A percentile compares a stretch with the other conserved stretches of the same genome.
Conservation (phyloP, 805 yeast species). For the Candida michaelii region DNA sequence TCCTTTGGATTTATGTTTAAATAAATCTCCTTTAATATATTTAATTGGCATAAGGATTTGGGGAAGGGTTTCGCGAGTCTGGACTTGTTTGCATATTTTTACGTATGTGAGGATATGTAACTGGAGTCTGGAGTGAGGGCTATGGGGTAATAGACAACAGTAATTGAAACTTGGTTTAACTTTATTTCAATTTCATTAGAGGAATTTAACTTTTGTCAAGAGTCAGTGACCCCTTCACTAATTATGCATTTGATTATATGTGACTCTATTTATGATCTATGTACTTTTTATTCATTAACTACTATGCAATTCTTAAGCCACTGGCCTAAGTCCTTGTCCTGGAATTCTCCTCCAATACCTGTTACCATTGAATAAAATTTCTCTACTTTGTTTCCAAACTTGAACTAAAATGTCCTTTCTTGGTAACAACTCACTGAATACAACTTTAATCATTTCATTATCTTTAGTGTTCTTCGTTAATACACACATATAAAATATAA, state of each 20-base stretch:
- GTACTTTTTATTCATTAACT: too few species aligned
- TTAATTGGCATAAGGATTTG: slow-evolving; percentile 4
- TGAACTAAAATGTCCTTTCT: slow-evolving; percentile 37
- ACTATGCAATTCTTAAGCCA: background rate
- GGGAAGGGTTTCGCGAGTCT: background rate
- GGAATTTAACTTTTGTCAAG: too few species aligned
- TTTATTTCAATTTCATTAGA: too few species aligned
- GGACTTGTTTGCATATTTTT: background rate
- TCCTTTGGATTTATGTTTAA: slow-evolving; percentile 28
- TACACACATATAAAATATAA: slow-evolving; percentile 62
- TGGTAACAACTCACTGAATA: slow-evolving; percentile 45
- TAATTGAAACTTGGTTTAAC: too few species aligned
- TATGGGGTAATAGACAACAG: too few species aligned
- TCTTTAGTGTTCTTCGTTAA: slow-evolving; percentile 40
- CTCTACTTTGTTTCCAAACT: slow-evolving; percentile 41
- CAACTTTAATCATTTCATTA: slow-evolving; percentile 27
- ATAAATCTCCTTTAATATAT: slow-evolving; percentile 52
- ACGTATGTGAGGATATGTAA: too few species aligned
- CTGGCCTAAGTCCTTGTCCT: slow-evolving; percentile 33
- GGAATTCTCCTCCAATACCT: slow-evolving; percentile 37
- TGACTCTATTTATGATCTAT: too few species aligned
- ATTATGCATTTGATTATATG: too few species aligned
- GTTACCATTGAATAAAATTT: slow-evolving; percentile 33
- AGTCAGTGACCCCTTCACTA: too few species aligned
- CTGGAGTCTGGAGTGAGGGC: too few species aligned